A percentile compares a stretch with the other conserved stretches of the same genome.
phyloP scores from a whole-genome alignment of 495 filamentous ascomycete species.

The Hypoxylon trugodes region DNA sequence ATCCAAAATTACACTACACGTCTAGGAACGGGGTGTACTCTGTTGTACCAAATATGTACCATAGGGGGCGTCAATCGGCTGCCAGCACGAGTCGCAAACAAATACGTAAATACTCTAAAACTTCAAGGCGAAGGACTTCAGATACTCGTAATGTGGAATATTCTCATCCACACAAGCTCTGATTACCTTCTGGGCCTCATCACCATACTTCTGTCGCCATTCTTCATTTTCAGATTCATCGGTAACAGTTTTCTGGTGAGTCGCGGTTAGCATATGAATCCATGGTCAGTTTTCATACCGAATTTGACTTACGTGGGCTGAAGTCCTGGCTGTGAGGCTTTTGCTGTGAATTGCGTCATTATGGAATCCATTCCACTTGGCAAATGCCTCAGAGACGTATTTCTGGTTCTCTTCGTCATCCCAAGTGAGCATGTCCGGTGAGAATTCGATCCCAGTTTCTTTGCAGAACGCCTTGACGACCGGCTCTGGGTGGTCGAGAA shows the following conservation, averaged over 20 bases:
- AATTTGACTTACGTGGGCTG: constrained; percentile 68
- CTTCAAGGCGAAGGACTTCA: constrained; percentile 87
- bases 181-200: constrained; percentile 78
- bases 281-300: no score
- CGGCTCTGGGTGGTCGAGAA: constrained; percentile 80
- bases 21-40: constrained; percentile 19
- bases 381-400: constrained; percentile 74
- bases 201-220: constrained; percentile 85
- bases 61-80: constrained; percentile 19
- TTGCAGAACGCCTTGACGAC: constrained; percentile 81
- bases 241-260: constrained; percentile 47
- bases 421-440: constrained; percentile 81
- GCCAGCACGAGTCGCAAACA: not conserved
- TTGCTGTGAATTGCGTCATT: constrained; percentile 88
- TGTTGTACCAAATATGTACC: constrained; percentile 37
- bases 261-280: constrained; percentile 2
- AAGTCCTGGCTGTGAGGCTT: constrained; percentile 69
- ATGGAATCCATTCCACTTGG: constrained; percentile 97
- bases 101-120: constrained; percentile 29
- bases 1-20: constrained; percentile 13
- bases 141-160: constrained; percentile 85
- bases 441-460: constrained; percentile 76
- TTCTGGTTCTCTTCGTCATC: constrained; percentile 72
- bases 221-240: constrained; percentile 74
- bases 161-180: constrained; percentile 79